Conservation (phyloP, 1,284 basidiomycete species). For the Ustanciosporium gigantosporum region DNA sequence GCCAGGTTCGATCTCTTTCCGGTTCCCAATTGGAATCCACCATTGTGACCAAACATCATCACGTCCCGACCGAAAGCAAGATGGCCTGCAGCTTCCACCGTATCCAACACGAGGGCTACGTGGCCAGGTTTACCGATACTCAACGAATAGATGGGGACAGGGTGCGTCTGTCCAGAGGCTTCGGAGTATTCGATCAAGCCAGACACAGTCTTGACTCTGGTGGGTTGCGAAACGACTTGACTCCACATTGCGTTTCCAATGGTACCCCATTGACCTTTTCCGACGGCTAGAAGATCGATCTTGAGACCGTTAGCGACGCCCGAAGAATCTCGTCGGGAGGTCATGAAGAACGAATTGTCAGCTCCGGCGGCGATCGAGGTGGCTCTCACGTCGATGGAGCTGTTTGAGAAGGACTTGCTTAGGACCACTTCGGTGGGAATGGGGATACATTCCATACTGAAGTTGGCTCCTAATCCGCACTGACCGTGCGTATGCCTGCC, state of each 20-base stretch:
- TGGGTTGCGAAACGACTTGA: conserved; percentile 73
- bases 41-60: conserved; percentile 64
- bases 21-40: conserved; percentile 67
- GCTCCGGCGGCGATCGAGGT: conserved; percentile 49
- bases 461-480: conserved; percentile 75
- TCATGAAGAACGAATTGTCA: conserved; percentile 55
- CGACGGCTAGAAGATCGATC: conserved; percentile 76
- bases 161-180: conserved; percentile 61
- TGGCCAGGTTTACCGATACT: conserved; percentile 73
- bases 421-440: conserved; percentile 84
- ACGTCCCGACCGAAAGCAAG: conserved; percentile 65
- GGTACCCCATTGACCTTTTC: conserved; percentile 81
- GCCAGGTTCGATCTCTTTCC: conserved; percentile 77
- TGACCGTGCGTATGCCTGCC: conserved; percentile 67
- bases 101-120: conserved; percentile 58
- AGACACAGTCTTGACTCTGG: conserved; percentile 78
- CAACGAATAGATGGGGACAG: conserved; percentile 73
- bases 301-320: conserved; percentile 5
- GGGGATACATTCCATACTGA: conserved; percentile 73
- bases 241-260: conserved; percentile 81
- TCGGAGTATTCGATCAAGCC: conserved; percentile 68
- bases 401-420: conserved; percentile 68
- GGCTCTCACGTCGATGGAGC: conserved; percentile 51
- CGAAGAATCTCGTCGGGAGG: conserved; percentile 9
- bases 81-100: conserved; percentile 44